phyloP scores from a whole-genome alignment of 108 stramenopile genomes.

The Pseudonitzschia multistriata region DNA sequence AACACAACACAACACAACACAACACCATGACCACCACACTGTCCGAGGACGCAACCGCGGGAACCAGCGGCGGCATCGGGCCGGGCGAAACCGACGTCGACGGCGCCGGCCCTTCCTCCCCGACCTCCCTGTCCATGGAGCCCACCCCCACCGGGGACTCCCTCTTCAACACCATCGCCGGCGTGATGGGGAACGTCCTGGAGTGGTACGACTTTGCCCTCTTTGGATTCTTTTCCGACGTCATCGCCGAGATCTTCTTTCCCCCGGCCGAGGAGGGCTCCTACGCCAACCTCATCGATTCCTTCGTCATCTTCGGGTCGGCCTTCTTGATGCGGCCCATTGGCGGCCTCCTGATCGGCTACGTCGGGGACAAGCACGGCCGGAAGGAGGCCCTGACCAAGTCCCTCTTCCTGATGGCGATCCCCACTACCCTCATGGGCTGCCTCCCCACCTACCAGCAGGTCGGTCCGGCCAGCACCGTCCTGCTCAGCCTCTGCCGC shows the following conservation, averaged over 20 bases:
- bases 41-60: too few species aligned
- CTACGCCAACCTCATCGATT: slow-evolving; percentile 23
- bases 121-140: too few species aligned
- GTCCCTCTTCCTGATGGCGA: slow-evolving; percentile 62
- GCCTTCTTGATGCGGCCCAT: slow-evolving; percentile 71
- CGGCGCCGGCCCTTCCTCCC: too few species aligned
- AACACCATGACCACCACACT: too few species aligned
- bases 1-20: too few species aligned
- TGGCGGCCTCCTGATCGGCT: slow-evolving; percentile 63
- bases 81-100: too few species aligned
- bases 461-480: slow-evolving; percentile 43
- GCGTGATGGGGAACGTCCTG: slow-evolving; percentile 36
- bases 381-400: slow-evolving; percentile 56
- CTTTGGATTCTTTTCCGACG: slow-evolving; percentile 59
- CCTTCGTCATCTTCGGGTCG: slow-evolving; percentile 67
- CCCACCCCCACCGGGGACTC: slow-evolving; percentile 5
- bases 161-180: slow-evolving; percentile 27
- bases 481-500: slow-evolving; percentile 50
- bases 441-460: slow-evolving; percentile 63
- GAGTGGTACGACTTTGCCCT: slow-evolving; percentile 59
- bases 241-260: slow-evolving; percentile 53
- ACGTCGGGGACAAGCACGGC: slow-evolving; percentile 65
- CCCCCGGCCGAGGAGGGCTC: slow-evolving; percentile 31
- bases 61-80: too few species aligned
- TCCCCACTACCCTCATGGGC: slow-evolving; percentile 68